Conservation (phyloP, 352 stramenopile genomes). For the Phytophthora meadii region DNA sequence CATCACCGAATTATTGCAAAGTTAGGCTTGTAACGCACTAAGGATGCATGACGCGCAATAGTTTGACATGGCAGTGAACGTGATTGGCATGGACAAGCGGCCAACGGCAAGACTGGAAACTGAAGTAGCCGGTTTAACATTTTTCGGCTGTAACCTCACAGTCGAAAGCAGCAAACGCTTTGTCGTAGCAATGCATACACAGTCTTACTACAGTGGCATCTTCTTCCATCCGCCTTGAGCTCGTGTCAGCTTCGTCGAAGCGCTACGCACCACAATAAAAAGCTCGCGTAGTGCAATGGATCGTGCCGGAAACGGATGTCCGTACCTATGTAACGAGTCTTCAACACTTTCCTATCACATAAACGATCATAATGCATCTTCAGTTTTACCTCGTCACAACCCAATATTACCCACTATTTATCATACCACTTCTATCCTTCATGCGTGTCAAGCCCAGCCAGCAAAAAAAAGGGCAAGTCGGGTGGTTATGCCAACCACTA, state of each 20-base stretch:
- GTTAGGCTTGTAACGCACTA: background rate
- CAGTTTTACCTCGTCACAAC: background rate
- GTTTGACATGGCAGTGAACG: background rate
- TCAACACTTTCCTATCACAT: constrained; percentile 15
- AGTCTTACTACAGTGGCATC: no score
- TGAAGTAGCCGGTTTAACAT: constrained; percentile 16
- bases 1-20: background rate
- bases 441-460: constrained; percentile 3
- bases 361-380: constrained; percentile 3
- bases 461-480: constrained; percentile 11
- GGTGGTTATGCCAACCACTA: constrained; percentile 32
- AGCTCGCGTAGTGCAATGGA: constrained; percentile 2
- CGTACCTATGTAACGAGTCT: constrained; percentile 34
- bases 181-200: no score
- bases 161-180: no score
- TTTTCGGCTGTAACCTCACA: background rate
- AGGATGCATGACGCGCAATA: no score
- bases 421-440: background rate
- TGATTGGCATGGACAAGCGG: constrained; percentile 4
- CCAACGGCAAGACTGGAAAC: constrained; percentile 6
- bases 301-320: constrained; percentile 20
- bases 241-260: background rate
- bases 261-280: constrained; percentile 16
- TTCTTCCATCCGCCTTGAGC: no score
- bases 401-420: background rate